Conservation (phyloP, 148 eudicot genomes). For the Polygonum maritimum region DNA sequence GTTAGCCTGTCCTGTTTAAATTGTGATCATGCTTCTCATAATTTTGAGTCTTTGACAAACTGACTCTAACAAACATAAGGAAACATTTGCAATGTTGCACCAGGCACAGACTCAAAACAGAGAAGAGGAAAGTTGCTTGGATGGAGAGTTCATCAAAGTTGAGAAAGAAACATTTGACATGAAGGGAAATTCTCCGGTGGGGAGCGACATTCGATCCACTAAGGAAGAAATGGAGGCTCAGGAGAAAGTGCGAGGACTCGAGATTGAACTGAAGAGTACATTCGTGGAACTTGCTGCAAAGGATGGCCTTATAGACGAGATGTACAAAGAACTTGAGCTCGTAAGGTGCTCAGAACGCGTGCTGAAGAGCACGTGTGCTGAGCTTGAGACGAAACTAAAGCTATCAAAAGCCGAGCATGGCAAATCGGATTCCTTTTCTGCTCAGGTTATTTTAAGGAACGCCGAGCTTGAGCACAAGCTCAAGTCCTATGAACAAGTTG, state of each 20-base stretch:
- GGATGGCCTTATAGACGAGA: constrained; percentile 25
- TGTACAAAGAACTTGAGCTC: constrained; percentile 36
- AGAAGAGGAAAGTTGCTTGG: constrained; percentile 49
- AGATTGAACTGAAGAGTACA: constrained; percentile 45
- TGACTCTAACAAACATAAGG: background rate
- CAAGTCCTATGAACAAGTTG: constrained; percentile 28
- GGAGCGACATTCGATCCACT: constrained; percentile 24
- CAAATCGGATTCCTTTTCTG: constrained; percentile 29
- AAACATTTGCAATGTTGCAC: background rate
- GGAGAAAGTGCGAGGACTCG: constrained; percentile 63
- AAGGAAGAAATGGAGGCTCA: constrained; percentile 69
- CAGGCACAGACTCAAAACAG: constrained; percentile 34
- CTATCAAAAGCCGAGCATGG: constrained; percentile 37
- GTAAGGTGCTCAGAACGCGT: constrained; percentile 37
- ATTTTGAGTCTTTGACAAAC: background rate
- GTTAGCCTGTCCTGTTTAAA: background rate
- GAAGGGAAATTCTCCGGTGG: constrained; percentile 28
- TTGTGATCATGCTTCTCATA: background rate
- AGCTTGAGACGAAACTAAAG: constrained; percentile 43
- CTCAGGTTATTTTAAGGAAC: constrained; percentile 33
- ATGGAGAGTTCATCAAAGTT: constrained; percentile 87
- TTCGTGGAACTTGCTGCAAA: constrained; percentile 36
- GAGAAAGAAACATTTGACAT: constrained; percentile 55
- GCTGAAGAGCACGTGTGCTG: constrained; percentile 30
- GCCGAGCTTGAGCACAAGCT: constrained; percentile 42